Base-by-base conservation (phyloP, 176 grass and related monocot genomes). In the Oryza rufipogon region DNA sequence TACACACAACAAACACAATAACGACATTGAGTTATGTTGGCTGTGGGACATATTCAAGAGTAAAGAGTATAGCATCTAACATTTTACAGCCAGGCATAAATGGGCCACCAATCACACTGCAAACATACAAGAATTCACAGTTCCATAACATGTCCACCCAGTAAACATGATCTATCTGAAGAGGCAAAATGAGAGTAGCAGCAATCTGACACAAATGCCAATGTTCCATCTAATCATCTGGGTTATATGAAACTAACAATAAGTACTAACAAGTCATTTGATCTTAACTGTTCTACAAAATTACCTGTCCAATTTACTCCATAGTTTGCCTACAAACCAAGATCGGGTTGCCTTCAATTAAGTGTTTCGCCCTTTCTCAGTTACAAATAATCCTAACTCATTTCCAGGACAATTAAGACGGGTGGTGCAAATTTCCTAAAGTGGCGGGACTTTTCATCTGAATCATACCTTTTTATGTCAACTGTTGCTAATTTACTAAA, bases 241-340 rank as follows among this genome's bases (percentile, higher is more conserved):
- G 58, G 11, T 63, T n/a, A 63, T 9, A 63, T 6, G 19, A 23
- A 23, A 63, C 19, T 63, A 7, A 61, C 20, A 61, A n/a, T 46
- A 73, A 73, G 47, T 7, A 88, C 2, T 22, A 71, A 47, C 7
- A 22, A 32, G 23, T 0, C 64, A 80, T 75, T 79, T 75, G 36
- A 38, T 69, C 56, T 64, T 28, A 73, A 38, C 12, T 42, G 13
- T 65, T 47, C 41, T 65, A 85, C 36, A 23, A 23, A 51, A 36
- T 46, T 38, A 81, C 78, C 22, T 16, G 74, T 81, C 4, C 45
- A 39, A 49, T 25, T 36, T 63, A 20, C 64, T 71, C 19, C 9
- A 34, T 66, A 11, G n/a, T 44, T 32, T 15, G 3, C 7, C 10
- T 14, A 83, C 71, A 44, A 73, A 39, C 15, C 41, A 52, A 52